Evolutionary conservation across 495 filamentous ascomycete genomes (phyloP).

Genomic region (Lineolata rhizophorae): DNA sequence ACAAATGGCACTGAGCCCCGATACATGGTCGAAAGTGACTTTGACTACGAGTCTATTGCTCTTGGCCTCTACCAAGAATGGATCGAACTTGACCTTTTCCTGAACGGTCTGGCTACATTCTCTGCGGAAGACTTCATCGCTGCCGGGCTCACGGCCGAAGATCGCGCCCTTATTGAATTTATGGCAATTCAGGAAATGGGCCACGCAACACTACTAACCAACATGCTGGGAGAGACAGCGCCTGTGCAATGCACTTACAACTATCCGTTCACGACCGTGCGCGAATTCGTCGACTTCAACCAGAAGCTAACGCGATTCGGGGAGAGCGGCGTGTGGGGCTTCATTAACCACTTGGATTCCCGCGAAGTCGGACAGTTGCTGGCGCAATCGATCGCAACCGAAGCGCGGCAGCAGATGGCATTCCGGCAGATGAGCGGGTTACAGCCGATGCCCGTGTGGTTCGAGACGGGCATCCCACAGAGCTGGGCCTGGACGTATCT

Average conservation of each 20-base stretch:
- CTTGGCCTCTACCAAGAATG: constrained; percentile 64
- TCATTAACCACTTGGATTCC: constrained; percentile 59
- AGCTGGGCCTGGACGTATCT: constrained; percentile 76
- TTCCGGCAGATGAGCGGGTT: constrained; percentile 75
- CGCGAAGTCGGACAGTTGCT: constrained; percentile 53
- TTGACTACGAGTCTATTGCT: constrained; percentile 16
- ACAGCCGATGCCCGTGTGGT: constrained; percentile 73
- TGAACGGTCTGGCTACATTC: constrained; percentile 52
- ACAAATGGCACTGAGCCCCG: constrained; percentile 59
- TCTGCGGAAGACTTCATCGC: constrained; percentile 44
- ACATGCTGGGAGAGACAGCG: constrained; percentile 57
- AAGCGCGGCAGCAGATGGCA: constrained; percentile 71
- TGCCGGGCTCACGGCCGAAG: constrained; percentile 43
- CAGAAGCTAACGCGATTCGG: constrained; percentile 71
- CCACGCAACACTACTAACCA: constrained; percentile 56
- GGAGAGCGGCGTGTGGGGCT: constrained; percentile 69
- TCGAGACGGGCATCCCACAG: constrained; percentile 60
- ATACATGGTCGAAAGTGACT: constrained; percentile 28
- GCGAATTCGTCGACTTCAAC: constrained; percentile 66
- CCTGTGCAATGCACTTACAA: constrained; percentile 61
- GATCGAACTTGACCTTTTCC: constrained; percentile 78
- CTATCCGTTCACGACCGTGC: constrained; percentile 59
- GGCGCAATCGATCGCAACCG: constrained; percentile 57
- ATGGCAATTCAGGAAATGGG: constrained; percentile 77
- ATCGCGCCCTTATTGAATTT: constrained; percentile 51